Evolutionary conservation across 352 stramenopile genomes (phyloP), one percentile per base, ranked within the genome.

Genomic region (Thraustochytrium striatum): DNA sequence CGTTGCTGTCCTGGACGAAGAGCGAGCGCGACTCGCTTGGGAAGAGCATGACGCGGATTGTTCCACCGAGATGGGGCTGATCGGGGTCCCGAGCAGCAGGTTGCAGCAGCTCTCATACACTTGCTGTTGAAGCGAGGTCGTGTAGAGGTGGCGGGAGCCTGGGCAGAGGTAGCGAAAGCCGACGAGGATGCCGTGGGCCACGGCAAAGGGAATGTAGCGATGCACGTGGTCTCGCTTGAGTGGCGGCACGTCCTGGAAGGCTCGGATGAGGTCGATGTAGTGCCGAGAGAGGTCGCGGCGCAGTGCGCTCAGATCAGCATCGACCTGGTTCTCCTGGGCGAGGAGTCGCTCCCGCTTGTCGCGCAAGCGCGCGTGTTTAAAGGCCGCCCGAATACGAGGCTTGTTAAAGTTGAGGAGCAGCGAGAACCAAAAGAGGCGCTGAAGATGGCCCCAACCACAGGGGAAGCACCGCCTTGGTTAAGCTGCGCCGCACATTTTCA

Each of bases 41-140:
- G 36, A 75, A 75, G 11, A 75, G 32, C 11, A 25, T 30, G 7
- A 5, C 65, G 65, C 65, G 65, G 3, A 38, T 75, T 16, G 44
- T n/a, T 61, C 30, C 1, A 75, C 68, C 19, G 65, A 75, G 5
- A 75, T 43, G 35, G 28, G 9, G 65, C 41, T 75, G 25, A 75
- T 25, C 39, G 58, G 65, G 5, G 65, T 38, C 8, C 65, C 65
- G 21, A 75, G 50, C 43, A 75, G 47, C 19, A 75, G 65, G 28
- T 75, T 43, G 50, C 65, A 75, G 30, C 65, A 75, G 16, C 41
- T 75, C 65, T 75, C 65, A 43, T 75, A 75, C 19, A 75, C 65
- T 16, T 61, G 21, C 25, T 61, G 32, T 30, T 75, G 65, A 7
- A 75, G 35, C 44, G 50, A 11, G 5, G 11, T 38, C 9, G n/a